Percentiles rank a stretch among this genome's conserved stretches.
phyloP scores from a whole-genome alignment of 2,329 filamentous ascomycete genomes.

The Trichoderma afroharzianum region DNA sequence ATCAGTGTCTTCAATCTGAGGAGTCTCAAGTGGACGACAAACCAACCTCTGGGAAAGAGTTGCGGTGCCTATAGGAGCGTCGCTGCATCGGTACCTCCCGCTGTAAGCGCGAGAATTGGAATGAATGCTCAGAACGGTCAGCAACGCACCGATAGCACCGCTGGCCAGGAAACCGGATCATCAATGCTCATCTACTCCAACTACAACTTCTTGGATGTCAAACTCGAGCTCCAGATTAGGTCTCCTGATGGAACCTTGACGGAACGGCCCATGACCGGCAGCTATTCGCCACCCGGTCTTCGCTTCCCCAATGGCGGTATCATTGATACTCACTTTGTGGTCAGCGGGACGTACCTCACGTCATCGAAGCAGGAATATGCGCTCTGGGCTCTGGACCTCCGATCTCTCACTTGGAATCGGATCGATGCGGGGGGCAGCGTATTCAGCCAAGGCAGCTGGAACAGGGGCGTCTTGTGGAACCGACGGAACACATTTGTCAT shows the following conservation, averaged over 20 bases:
- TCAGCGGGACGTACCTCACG: constrained; percentile 94
- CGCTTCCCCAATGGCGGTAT: constrained; percentile 95
- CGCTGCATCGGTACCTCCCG: constrained; percentile 73
- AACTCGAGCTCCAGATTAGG: constrained; percentile 87
- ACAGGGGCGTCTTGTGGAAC: constrained; percentile 89
- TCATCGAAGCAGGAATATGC: constrained; percentile 98
- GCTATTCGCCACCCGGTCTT: constrained; percentile 83
- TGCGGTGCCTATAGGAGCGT: constrained; percentile 97
- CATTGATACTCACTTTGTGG: constrained; percentile 93
- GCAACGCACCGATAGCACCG: constrained; percentile 43
- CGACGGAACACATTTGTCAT: constrained; percentile 94
- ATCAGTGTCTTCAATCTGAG: constrained; percentile 97
- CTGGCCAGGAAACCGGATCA: constrained; percentile 55
- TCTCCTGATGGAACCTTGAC: constrained; percentile 76
- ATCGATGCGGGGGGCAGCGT: constrained; percentile 94
- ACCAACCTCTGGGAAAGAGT: constrained; percentile 79
- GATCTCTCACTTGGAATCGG: constrained; percentile 85
- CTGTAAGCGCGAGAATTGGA: constrained; percentile 63
- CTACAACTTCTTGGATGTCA: constrained; percentile 97
- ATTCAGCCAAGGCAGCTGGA: constrained; percentile 97
- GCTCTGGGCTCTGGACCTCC: constrained; percentile 88
- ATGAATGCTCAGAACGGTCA: constrained; percentile 41
- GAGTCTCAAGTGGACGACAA: constrained; percentile 93
- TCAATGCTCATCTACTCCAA: constrained; percentile 98
- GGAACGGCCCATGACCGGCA: constrained; percentile 85